Base-by-base conservation (phyloP, 768 basidiomycete genomes). In the Cyathus striatus region DNA sequence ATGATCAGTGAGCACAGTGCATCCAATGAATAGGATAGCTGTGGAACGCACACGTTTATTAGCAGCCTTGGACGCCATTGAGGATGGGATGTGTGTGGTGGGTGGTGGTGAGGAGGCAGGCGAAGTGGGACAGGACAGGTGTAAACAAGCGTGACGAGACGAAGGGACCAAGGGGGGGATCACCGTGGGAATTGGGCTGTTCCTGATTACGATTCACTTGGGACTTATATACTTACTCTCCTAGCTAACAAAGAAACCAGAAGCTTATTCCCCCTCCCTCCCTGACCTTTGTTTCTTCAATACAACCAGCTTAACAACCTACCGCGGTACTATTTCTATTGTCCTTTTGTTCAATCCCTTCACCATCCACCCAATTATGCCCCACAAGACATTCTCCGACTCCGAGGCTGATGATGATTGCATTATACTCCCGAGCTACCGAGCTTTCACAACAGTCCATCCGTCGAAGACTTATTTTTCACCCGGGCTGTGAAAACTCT, bases 61-160 rank as follows among this genome's bases (percentile, higher is more conserved):
- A 43, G 89, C 88, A 42, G 88, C 83, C 70, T 90, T 90, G 62
- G 78, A 83, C 33, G 90, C 86, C 88, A 91, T 91, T 39, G 24
- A 32, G 38, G 26, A 34, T 25, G 46, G 44, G 17, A 16, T 32
- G 12, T 32, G 17, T 13, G 30, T 46, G 42, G 45, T 41, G 50
- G 47, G 42, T 54, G 56, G 49, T 55, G 54, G 55, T 55, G 51
- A 49, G 46, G 49, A 52, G n/a, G 52, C 45, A 53, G 56, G 51
- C 40, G 48, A 50, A 37, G 32, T 40, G 44, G 48, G 48, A 46
- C 3, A 44, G 43, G 42, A 50, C 55, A 56, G 40, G 44, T 26
- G 27, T 49, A 52, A 52, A 54, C 51, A 58, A 44, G 13, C 24
- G 45, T 49, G 46, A 47, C 46, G 22, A 25, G 27, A 21, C 25